These are phyloP conservation scores for Ophiostoma sp. DNA, from an alignment of 2,329 filamentous ascomycete species.

Conservation along the genomic window DNA sequence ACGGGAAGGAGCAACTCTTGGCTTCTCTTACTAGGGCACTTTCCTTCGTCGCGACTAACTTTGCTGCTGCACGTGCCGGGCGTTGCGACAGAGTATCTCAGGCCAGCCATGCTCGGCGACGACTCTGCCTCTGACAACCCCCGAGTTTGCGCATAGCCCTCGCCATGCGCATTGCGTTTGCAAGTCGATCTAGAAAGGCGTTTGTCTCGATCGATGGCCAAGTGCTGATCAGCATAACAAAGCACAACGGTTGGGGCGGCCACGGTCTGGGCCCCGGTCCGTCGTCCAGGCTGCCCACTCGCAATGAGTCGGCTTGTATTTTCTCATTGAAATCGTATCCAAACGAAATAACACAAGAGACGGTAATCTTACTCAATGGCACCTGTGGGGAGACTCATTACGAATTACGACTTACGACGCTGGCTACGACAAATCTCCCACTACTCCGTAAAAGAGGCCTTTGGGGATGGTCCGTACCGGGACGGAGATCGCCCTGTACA, in stretches of 20 bases:
- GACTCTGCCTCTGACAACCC: too few relatives aligned
- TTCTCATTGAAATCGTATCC: not conserved
- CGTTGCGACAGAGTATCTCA: constrained; percentile 2
- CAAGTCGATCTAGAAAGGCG: not conserved
- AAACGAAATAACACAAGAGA: constrained; percentile 9
- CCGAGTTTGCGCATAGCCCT: not conserved
- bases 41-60: not conserved
- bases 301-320: not conserved
- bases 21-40: not conserved
- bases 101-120: not conserved
- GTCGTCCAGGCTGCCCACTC: not conserved
- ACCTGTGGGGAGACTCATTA: constrained; percentile 2
- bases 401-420: constrained; percentile 12
- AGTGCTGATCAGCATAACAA: not conserved
- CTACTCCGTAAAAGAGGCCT: not conserved
- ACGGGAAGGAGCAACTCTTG: not conserved
- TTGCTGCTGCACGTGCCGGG: not conserved
- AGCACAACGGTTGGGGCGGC: not conserved
- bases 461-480: not conserved
- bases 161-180: not conserved
- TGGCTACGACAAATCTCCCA: not conserved
- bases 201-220: not conserved
- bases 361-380: constrained; percentile 2
- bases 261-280: not conserved
- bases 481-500: not conserved